Base-by-base conservation (phyloP, 805 yeast genomes). In the Yarrowia alimentaria region DNA sequence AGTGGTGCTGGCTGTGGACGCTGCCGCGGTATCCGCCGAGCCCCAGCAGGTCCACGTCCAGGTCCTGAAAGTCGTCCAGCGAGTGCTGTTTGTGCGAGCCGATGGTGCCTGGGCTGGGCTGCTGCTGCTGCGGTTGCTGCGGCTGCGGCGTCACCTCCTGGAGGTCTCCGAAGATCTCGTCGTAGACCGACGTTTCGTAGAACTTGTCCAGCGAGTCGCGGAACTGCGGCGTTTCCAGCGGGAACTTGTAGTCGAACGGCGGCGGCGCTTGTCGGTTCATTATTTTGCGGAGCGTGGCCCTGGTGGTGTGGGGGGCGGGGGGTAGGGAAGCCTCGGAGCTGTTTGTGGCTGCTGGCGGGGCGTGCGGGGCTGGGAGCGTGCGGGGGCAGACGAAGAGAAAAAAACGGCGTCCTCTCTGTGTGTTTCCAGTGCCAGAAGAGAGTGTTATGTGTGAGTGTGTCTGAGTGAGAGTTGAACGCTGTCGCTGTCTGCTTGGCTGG, bases 231-330 rank as follows among this genome's bases (percentile, higher is more conserved):
- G 33, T 24, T 32, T 40, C 47, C 47, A 40, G 19, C 25, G 47
- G 47, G 47, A 40, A 40, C 47, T 40, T 40, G 47, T 26, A 40
- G 47, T 40, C 47, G 47, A 40, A 40, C 32, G 47, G 26, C 8
- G 32, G 33, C 33, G 47, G 18, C n/a, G n/a, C n/a, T n/a, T n/a
- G n/a, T n/a, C n/a, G n/a, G n/a, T n/a, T n/a, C n/a, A n/a, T 37
- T 37, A 30, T 16, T 37, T 37, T 30, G 25, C 25, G 30, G 7
- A 26, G 7, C 13, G 38, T 19, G 37, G 13, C n/a, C 2, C 21
- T 7, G 20, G 16, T n/a, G 21, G 19, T 18, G 37, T 19, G 24
- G 11, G 34, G 10, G 34, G 7, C 21, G 12, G 21, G 11, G n/a
- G n/a, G n/a, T n/a, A n/a, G n/a, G n/a, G n/a, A n/a, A n/a, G n/a